A percentile compares a stretch with the other conserved stretches of the same genome.
Conservation (phyloP, 192 early-diverging fungal genomes). For the Radiomyces spectabilis region DNA sequence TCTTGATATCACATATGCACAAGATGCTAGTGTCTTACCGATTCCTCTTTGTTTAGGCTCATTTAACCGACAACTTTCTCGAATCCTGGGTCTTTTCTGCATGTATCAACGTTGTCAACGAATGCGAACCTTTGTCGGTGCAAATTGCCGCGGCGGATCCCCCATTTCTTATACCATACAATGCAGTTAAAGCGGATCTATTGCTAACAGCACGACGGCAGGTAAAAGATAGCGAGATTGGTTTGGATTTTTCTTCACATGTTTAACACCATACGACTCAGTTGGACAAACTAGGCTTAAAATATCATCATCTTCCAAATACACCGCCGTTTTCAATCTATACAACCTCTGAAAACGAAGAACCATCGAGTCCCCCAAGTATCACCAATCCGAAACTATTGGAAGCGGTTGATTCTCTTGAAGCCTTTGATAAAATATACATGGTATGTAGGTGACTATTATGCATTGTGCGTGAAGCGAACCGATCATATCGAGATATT, state of each 20-base stretch:
- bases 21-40: too few species aligned
- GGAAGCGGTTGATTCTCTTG: conserved; percentile 44
- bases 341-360: conserved; percentile 17
- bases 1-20: too few species aligned
- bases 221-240: conserved; percentile 28
- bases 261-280: conserved; percentile 15
- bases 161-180: conserved; percentile 46
- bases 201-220: conserved; percentile 69
- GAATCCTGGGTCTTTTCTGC: conserved; percentile 79
- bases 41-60: conserved; percentile 17
- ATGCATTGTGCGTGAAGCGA: too few species aligned
- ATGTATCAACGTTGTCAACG: conserved; percentile 66
- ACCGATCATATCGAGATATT: too few species aligned
- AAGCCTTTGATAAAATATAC: conserved; percentile 70
- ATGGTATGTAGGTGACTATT: too few species aligned
- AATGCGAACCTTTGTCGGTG: conserved; percentile 69
- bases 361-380: background rate
- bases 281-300: conserved; percentile 70
- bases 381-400: conserved; percentile 64
- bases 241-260: background rate
- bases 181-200: conserved; percentile 69
- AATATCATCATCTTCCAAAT: conserved; percentile 44
- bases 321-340: conserved; percentile 47
- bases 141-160: conserved; percentile 30
- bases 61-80: conserved; percentile 53